A percentile compares a stretch with the other conserved stretches of the same genome.
phyloP scores from a whole-genome alignment of 331 rosid species.

The Malus hybrid region DNA sequence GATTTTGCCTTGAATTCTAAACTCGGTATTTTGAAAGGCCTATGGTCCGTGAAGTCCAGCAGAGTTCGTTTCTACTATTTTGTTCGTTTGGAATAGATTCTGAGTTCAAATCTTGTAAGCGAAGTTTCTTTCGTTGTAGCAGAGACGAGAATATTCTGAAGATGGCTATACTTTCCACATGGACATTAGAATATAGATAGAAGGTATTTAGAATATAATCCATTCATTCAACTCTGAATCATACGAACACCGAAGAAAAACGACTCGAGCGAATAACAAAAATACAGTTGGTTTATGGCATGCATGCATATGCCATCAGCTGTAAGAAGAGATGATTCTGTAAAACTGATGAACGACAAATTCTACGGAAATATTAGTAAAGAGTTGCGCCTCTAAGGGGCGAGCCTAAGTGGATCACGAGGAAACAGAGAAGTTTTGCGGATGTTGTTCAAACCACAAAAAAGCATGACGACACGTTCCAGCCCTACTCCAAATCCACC shows the following conservation, averaged over 20 bases:
- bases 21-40: no score
- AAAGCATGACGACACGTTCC: conserved; percentile 96
- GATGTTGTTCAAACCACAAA: conserved; percentile 83
- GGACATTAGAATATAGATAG: not conserved
- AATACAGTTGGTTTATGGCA: not conserved
- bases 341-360: not conserved
- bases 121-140: no score
- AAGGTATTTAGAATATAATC: not conserved
- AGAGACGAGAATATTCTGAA: not conserved
- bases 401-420: conserved; percentile 79
- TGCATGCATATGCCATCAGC: not conserved
- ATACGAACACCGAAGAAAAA: no score
- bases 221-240: not conserved
- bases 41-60: no score
- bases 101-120: no score
- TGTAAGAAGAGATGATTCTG: not conserved
- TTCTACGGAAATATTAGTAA: no score
- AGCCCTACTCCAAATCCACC: conserved; percentile 97
- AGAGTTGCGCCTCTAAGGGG: conserved; percentile 38
- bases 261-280: not conserved
- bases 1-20: no score
- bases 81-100: no score
- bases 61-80: no score
- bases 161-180: not conserved
- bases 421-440: conserved; percentile 83